Evolutionary conservation across 352 stramenopile species (phyloP).

Genomic region (Pythium myriotylum): DNA sequence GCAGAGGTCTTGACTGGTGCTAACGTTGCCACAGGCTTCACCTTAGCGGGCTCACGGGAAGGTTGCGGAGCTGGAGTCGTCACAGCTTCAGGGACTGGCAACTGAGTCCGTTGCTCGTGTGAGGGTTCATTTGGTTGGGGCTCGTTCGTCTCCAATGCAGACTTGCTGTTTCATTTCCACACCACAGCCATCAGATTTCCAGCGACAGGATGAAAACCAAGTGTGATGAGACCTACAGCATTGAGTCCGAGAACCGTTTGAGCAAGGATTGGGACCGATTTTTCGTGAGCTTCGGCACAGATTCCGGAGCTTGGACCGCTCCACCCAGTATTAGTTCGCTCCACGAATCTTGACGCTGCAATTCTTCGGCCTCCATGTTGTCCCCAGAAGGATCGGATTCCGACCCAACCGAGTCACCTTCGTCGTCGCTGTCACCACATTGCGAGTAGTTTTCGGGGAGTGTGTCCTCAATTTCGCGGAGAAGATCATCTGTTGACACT

Average conservation of each 20-base stretch:
- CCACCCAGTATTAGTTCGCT: conserved; percentile 5
- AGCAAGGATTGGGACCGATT: conserved; percentile 23
- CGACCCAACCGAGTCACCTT: conserved; percentile 58
- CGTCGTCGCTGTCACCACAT: conserved; percentile 33
- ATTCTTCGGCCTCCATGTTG: conserved; percentile 64
- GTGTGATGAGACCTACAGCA: conserved; percentile 24
- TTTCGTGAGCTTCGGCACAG: conserved; percentile 10
- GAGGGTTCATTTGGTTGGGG: not conserved
- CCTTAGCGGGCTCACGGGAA: not conserved
- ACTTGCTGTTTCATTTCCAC: not conserved
- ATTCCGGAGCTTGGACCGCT: not conserved
- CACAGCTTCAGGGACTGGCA: not conserved
- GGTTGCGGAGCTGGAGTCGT: not conserved
- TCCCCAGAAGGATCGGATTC: conserved; percentile 77
- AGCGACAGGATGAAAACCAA: no score
- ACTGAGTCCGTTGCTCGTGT: not conserved
- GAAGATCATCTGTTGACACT: conserved; percentile 46
- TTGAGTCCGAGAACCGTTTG: conserved; percentile 36
- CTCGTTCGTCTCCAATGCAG: no score
- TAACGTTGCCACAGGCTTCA: conserved; percentile 4
- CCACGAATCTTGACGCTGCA: conserved; percentile 35
- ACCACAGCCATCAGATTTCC: not conserved
- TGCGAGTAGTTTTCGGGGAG: conserved; percentile 48
- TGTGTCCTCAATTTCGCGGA: conserved; percentile 68
- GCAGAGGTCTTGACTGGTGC: conserved; percentile 16